Percentiles rank a stretch among this genome's conserved stretches.
phyloP scores from a whole-genome alignment of 179 eudicot species.

The Silene noctiflora region DNA sequence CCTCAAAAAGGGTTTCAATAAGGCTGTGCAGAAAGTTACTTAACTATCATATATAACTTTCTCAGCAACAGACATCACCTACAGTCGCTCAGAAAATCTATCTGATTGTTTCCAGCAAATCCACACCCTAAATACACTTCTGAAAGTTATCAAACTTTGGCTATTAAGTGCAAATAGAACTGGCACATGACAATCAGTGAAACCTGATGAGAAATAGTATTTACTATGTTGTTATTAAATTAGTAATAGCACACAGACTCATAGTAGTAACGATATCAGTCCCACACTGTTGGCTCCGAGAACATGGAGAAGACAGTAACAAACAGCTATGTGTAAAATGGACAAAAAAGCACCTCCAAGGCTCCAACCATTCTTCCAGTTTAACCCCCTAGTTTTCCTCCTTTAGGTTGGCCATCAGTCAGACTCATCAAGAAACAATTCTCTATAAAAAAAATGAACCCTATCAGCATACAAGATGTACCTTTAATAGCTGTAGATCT shows the following conservation, averaged over 20 bases:
- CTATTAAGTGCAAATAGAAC: too few species aligned
- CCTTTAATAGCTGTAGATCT: conserved; percentile 84
- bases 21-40: background rate
- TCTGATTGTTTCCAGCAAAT: background rate
- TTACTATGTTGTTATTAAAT: too few species aligned
- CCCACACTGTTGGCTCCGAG: too few species aligned
- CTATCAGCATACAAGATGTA: conserved; percentile 19
- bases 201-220: background rate
- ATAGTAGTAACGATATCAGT: too few species aligned
- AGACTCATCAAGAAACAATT: background rate
- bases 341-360: background rate
- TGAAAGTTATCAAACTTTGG: background rate
- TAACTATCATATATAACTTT: background rate
- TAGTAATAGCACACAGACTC: too few species aligned
- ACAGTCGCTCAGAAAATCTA: background rate
- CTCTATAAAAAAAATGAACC: background rate
- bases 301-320: background rate
- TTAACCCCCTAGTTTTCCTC: background rate
- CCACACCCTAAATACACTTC: background rate
- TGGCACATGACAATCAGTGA: background rate
- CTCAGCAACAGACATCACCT: background rate
- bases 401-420: too few species aligned
- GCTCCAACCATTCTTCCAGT: background rate
- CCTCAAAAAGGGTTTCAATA: background rate
- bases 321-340: background rate